These are phyloP conservation scores for Lanmaoa pseudosensibilis DNA, from an alignment of 768 basidiomycete species.

Conservation along the genomic window DNA sequence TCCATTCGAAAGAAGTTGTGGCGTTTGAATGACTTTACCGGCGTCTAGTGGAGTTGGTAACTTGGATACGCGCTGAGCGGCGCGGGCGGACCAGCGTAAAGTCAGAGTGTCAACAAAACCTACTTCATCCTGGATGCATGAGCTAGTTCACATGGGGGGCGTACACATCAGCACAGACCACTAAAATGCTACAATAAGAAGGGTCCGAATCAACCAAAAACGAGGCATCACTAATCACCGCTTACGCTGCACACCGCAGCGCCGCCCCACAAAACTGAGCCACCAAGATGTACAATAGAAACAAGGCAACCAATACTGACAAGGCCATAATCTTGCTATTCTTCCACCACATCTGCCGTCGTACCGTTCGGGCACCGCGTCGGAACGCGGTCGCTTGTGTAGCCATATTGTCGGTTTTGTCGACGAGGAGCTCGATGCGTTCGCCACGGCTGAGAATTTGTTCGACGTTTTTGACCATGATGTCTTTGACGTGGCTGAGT, in stretches of 20 bases:
- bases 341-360: slow-evolving; percentile 90
- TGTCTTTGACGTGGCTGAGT: slow-evolving; percentile 87
- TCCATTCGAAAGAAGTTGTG: neutral
- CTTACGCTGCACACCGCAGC: slow-evolving; percentile 55
- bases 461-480: slow-evolving; percentile 99
- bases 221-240: neutral
- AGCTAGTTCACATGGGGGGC: neutral
- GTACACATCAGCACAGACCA: slow-evolving; percentile 12
- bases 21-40: neutral
- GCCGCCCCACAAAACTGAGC: slow-evolving; percentile 90
- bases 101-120: too few species aligned
- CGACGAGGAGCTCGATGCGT: slow-evolving; percentile 91
- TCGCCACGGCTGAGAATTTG: slow-evolving; percentile 94
- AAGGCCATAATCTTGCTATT: slow-evolving; percentile 70
- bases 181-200: slow-evolving; percentile 11
- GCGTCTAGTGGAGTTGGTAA: too few species aligned
- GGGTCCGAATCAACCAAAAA: neutral
- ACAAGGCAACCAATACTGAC: slow-evolving; percentile 64
- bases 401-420: slow-evolving; percentile 96
- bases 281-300: slow-evolving; percentile 77
- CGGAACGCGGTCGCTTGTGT: slow-evolving; percentile 93
- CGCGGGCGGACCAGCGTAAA: neutral
- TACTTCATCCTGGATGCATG: neutral
- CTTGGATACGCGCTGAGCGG: too few species aligned
- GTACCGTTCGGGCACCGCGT: slow-evolving; percentile 78